Evolutionary conservation across 73 alveolate genomes (phyloP).

Genomic region (Uronychia setigera): DNA sequence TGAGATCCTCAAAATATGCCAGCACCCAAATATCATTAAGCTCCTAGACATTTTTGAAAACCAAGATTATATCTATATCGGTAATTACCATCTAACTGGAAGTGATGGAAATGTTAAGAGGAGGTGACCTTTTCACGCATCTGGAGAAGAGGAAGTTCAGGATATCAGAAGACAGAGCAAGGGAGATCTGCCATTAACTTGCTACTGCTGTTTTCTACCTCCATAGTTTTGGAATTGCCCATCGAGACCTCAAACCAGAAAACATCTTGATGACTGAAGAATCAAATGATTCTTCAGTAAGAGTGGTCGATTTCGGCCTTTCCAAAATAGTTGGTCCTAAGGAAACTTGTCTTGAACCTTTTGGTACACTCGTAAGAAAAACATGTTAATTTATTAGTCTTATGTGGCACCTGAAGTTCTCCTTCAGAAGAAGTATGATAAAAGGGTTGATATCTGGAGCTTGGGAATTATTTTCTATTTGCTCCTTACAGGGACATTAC

Average conservation of each 20-base stretch:
- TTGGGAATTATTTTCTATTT: conserved; percentile 70
- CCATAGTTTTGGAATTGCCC: conserved; percentile 86
- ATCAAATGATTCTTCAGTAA: conserved; percentile 67
- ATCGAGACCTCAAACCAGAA: conserved; percentile 90
- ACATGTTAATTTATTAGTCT: background rate
- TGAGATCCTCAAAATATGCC: conserved; percentile 89
- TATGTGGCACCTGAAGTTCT: conserved; percentile 84
- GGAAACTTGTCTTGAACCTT: conserved; percentile 84
- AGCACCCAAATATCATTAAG: conserved; percentile 88
- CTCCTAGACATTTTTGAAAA: conserved; percentile 87
- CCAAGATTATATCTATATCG: conserved; percentile 67
- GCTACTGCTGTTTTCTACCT: conserved; percentile 80
- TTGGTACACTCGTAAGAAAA: conserved; percentile 77
- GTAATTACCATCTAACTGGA: background rate
- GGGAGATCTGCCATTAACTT: conserved; percentile 69
- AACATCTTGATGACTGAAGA: conserved; percentile 79
- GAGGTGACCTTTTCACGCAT: conserved; percentile 91
- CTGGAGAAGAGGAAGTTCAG: conserved; percentile 68
- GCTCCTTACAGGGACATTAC: conserved; percentile 68
- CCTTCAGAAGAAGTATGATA: conserved; percentile 50
- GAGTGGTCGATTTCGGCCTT: conserved; percentile 89
- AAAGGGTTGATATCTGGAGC: conserved; percentile 75
- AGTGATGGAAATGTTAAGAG: conserved; percentile 84
- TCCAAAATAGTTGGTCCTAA: conserved; percentile 88
- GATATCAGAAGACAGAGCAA: conserved; percentile 77